These are phyloP conservation scores for Sporisorium exsertum DNA, from an alignment of 1,284 basidiomycete species.

Conservation along the genomic window DNA sequence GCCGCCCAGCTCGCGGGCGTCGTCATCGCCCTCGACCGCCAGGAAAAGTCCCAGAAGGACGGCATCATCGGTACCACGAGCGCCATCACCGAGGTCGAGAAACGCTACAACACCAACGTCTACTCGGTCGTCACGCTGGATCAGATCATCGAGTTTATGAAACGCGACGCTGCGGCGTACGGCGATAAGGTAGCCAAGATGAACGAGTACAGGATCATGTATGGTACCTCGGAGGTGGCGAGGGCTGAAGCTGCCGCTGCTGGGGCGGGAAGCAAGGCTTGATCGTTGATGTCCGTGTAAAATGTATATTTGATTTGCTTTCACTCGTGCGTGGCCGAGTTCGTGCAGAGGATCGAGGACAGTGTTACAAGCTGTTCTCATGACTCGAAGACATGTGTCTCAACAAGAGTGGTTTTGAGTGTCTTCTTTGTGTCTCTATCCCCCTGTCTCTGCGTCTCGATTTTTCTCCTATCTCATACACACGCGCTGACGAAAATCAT, in stretches of 20 bases:
- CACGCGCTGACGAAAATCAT: not conserved
- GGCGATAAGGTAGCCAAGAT: conserved; percentile 79
- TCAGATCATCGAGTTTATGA: conserved; percentile 87
- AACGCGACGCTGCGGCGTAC: conserved; percentile 73
- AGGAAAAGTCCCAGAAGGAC: conserved; percentile 80
- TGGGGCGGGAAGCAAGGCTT: conserved; percentile 2
- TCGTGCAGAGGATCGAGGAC: too few relatives aligned
- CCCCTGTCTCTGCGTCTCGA: too few relatives aligned
- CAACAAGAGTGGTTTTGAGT: too few relatives aligned
- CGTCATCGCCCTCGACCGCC: conserved; percentile 88
- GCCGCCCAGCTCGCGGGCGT: conserved; percentile 79
- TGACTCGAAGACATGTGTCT: too few relatives aligned
- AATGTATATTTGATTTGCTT: not conserved
- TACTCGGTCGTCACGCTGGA: conserved; percentile 84
- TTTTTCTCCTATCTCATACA: not conserved
- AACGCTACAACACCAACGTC: conserved; percentile 77
- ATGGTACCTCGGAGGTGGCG: conserved; percentile 73
- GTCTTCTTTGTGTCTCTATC: too few relatives aligned
- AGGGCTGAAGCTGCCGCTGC: conserved; percentile 25
- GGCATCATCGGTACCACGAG: conserved; percentile 53
- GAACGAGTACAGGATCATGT: conserved; percentile 83
- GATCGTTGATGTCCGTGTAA: not conserved
- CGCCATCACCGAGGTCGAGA: conserved; percentile 79
- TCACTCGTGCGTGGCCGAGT: not conserved
- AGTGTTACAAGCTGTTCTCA: too few relatives aligned